These are phyloP conservation scores for Vitis hybrid DNA, from an alignment of 177 flowering plant genomes.

Conservation along the genomic window DNA sequence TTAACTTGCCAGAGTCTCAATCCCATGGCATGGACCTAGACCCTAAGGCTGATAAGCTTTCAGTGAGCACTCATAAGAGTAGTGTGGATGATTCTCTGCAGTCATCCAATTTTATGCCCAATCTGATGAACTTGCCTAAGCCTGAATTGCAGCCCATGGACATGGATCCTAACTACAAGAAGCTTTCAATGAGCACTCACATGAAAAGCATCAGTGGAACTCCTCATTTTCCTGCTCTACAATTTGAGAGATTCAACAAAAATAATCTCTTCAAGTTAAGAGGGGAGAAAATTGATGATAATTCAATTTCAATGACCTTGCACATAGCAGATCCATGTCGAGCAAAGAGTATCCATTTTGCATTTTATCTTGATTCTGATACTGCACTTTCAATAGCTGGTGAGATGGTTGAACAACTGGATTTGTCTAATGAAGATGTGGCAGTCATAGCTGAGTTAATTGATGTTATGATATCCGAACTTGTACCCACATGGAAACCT, in stretches of 20 bases:
- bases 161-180: constrained; percentile 12
- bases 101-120: constrained; percentile 18
- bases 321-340: too few species aligned
- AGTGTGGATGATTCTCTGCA: constrained; percentile 18
- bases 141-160: constrained; percentile 2
- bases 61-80: constrained; percentile 4
- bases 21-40: constrained; percentile 50
- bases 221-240: constrained; percentile 28
- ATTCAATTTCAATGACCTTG: too few species aligned
- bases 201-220: constrained; percentile 25
- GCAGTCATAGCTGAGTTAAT: constrained; percentile 63
- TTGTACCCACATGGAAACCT: constrained; percentile 50
- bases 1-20: constrained; percentile 21
- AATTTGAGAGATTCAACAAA: constrained; percentile 29
- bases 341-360: too few species aligned
- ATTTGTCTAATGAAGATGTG: constrained; percentile 36
- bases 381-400: too few species aligned
- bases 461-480: constrained; percentile 49
- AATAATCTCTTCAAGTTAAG: too few species aligned
- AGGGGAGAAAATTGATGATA: too few species aligned
- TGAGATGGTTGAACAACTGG: too few species aligned
- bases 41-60: constrained; percentile 27
- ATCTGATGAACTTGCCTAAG: constrained; percentile 14
- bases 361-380: too few species aligned
- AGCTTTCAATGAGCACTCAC: constrained; percentile 23